phyloP scores from a whole-genome alignment of 2,329 filamentous ascomycete genomes.

The Rhynchosporium agropyri region DNA sequence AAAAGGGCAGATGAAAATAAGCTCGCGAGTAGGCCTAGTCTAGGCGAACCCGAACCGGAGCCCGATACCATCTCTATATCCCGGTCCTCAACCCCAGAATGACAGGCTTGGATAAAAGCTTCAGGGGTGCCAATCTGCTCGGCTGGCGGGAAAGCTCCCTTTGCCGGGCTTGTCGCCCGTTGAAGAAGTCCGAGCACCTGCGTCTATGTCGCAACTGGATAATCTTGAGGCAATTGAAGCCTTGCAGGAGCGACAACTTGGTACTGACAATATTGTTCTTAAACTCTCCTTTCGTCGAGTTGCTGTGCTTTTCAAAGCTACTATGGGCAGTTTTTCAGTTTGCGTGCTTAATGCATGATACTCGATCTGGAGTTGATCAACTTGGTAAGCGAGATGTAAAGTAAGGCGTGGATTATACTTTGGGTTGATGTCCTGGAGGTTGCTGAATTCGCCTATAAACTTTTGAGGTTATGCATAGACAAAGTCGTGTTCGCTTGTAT shows the following conservation, averaged over 20 bases:
- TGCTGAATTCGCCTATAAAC: no score
- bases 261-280: background rate
- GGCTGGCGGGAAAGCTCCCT: background rate
- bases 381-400: no score
- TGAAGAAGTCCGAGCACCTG: background rate
- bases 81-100: background rate
- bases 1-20: constrained; percentile 1
- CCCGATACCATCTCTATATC: background rate
- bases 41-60: background rate
- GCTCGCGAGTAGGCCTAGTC: background rate
- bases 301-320: background rate
- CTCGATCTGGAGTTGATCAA: no score
- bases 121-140: constrained; percentile 1
- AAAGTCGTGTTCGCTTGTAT: no score
- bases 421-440: background rate
- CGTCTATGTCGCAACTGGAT: background rate
- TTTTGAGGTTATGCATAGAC: no score
- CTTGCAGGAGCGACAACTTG: background rate
- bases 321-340: no score
- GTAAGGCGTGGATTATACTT: no score
- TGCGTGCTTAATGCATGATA: no score
- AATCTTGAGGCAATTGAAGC: background rate
- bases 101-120: constrained; percentile 7
- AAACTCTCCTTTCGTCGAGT: background rate
- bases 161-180: background rate